Percentiles rank a stretch among this genome's conserved stretches.
These are phyloP conservation scores for Epicoccum nigrum DNA, from an alignment of 2,329 filamentous ascomycete genomes.

Conservation along the genomic window DNA sequence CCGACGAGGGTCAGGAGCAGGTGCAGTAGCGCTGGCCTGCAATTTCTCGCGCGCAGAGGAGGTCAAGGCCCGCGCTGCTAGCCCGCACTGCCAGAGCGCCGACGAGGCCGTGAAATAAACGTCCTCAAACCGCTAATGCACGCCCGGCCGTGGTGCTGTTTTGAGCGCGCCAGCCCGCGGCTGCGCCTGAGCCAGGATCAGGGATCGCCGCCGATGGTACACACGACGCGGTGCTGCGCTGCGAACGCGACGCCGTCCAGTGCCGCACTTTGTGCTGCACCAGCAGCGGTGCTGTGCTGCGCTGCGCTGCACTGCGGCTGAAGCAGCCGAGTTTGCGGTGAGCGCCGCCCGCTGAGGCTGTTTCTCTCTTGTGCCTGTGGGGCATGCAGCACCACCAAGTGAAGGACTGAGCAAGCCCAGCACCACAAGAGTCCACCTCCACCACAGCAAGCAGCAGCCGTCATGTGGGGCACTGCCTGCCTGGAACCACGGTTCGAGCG, in stretches of 20 bases:
- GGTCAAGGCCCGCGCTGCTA: constrained; percentile 6
- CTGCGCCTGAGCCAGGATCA: constrained; percentile 36
- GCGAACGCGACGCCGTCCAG: background rate
- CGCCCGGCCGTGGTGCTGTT: constrained; percentile 37
- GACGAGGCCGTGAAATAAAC: constrained; percentile 48
- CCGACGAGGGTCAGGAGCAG: constrained; percentile 37
- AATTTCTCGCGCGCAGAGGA: constrained; percentile 40
- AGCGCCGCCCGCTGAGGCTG: background rate
- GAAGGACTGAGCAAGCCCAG: too few relatives aligned
- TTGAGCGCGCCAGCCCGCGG: constrained; percentile 36
- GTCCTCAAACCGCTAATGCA: constrained; percentile 46
- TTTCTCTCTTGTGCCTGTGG: constrained; percentile 8
- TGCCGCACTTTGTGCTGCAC: constrained; percentile 14
- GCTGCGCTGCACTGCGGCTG: constrained; percentile 7
- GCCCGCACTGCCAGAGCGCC: constrained; percentile 22
- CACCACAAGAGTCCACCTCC: too few relatives aligned
- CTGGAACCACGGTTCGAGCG: background rate
- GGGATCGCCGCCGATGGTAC: constrained; percentile 28
- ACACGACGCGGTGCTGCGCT: constrained; percentile 16
- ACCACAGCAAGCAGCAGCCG: background rate
- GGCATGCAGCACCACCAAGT: constrained; percentile 33
- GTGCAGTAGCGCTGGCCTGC: constrained; percentile 49
- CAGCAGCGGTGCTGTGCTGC: background rate
- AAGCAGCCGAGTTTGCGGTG: constrained; percentile 5
- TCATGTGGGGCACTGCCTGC: constrained; percentile 1